Percentiles rank a stretch among this genome's conserved stretches.
These are phyloP conservation scores for Tulasnella sp. DNA, from an alignment of 768 basidiomycete species.

Conservation along the genomic window DNA sequence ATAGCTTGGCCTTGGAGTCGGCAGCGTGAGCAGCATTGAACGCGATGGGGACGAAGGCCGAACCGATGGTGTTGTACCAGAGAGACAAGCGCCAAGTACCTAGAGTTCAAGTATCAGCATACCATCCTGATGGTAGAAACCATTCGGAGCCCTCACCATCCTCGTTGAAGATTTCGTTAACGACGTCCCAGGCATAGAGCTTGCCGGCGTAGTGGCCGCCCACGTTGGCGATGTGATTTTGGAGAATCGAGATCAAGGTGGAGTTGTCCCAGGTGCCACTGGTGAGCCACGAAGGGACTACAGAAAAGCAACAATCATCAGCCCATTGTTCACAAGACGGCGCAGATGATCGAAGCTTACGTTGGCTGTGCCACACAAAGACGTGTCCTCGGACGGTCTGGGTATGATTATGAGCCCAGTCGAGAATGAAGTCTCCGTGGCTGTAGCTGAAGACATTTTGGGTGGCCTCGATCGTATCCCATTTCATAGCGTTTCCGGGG, in stretches of 20 bases:
- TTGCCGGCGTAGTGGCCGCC: conserved; percentile 33
- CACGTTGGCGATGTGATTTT: conserved; percentile 38
- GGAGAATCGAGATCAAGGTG: conserved; percentile 27
- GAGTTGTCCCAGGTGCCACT: conserved; percentile 13
- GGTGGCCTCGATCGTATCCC: conserved; percentile 2
- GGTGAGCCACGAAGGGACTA: conserved; percentile 3
- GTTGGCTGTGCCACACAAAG: conserved; percentile 11
- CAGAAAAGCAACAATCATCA: background rate
- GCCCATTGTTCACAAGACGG: background rate
- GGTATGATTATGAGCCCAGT: conserved; percentile 1
- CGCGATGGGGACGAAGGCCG: conserved; percentile 38
- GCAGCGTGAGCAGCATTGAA: conserved; percentile 37
- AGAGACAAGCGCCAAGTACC: conserved; percentile 33
- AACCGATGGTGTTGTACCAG: conserved; percentile 41
- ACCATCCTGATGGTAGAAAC: background rate
- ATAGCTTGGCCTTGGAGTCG: conserved; percentile 46
- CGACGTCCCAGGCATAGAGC: conserved; percentile 32
- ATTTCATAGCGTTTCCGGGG: conserved; percentile 8
- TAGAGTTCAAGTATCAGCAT: background rate
- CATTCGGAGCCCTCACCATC: conserved; percentile 26
- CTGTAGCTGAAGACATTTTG: background rate
- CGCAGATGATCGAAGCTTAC: background rate
- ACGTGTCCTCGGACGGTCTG: conserved; percentile 8
- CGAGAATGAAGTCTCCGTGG: background rate
- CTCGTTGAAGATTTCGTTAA: conserved; percentile 52